Conservation (phyloP, 306 rosid genomes). For the barrel medic (Medicago truncatula) region MtrunA17r5.0-ANR NC_053044.1:41951501-41952000, state of each 20-base stretch:
- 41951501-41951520: too few relatives aligned
- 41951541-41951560: too few relatives aligned
- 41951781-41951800: neutral
- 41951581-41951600: too few relatives aligned
- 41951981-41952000: conserved; percentile 8
- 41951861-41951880: neutral
- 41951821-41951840: neutral
- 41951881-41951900: neutral
- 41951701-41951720: conserved; percentile 3
- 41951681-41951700: neutral
- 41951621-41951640: conserved; percentile 94
- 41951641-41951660: conserved; percentile 96
- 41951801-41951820: neutral
- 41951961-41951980: conserved; percentile 53
- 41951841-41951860: neutral
- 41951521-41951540: too few relatives aligned
- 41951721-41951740: neutral
- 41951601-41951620: too few relatives aligned
- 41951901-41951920: conserved; percentile 1
- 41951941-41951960: neutral
- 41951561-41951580: too few relatives aligned
- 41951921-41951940: conserved; percentile 6
- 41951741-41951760: neutral
- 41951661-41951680: conserved; percentile 87
- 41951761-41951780: conserved; percentile 7